A percentile compares a stretch with the other conserved stretches of the same genome.
Conservation (phyloP, 2,329 filamentous ascomycete species). For the Exophiala bonariae region DNA sequence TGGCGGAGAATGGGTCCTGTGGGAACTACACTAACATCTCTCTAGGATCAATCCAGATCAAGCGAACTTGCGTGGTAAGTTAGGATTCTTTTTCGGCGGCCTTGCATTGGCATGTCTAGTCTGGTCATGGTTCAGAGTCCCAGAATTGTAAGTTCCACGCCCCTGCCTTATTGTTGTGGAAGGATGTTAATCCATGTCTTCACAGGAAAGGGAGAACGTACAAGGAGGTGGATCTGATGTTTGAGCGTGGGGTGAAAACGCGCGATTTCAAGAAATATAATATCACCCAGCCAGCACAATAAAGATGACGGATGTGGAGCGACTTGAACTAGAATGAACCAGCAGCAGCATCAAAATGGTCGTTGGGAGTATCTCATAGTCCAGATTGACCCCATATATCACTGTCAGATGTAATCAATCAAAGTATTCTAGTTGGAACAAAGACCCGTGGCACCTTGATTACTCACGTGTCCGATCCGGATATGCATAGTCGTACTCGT, state of each 20-base stretch:
- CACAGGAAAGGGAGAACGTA: conserved; percentile 28
- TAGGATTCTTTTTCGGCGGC: conserved; percentile 34
- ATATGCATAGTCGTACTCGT: too few relatives aligned
- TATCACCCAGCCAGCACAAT: too few relatives aligned
- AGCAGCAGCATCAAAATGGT: too few relatives aligned
- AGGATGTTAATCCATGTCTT: not conserved
- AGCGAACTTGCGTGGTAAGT: conserved; percentile 32
- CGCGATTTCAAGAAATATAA: conserved; percentile 26
- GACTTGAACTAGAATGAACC: too few relatives aligned
- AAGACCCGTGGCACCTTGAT: too few relatives aligned
- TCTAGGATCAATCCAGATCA: conserved; percentile 25
- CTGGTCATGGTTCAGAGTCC: conserved; percentile 28
- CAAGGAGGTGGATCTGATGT: conserved; percentile 35
- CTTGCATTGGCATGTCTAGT: conserved; percentile 26
- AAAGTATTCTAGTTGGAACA: too few relatives aligned
- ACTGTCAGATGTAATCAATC: too few relatives aligned
- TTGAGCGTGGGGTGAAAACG: conserved; percentile 27
- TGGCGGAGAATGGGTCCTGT: not conserved
- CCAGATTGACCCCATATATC: too few relatives aligned
- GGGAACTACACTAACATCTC: not conserved
- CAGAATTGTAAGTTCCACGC: conserved; percentile 26
- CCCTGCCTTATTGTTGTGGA: not conserved
- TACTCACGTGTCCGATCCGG: too few relatives aligned
- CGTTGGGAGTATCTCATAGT: too few relatives aligned
- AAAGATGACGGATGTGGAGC: not conserved